Base-by-base conservation (phyloP, 83 land plant species). In the Isoetes engelmannii region DNA sequence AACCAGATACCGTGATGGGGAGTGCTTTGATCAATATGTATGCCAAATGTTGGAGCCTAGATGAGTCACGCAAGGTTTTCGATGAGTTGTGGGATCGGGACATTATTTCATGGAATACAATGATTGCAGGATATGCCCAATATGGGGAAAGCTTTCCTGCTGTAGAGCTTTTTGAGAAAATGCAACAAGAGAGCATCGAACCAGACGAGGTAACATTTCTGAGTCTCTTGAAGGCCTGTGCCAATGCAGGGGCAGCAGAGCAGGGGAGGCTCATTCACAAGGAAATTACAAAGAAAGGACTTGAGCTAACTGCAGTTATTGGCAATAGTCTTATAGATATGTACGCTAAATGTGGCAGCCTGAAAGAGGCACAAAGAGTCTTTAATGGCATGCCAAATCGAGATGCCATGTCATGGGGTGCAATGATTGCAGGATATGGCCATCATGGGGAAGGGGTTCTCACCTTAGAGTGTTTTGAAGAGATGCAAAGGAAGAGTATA, bases 341-440 rank as follows among this genome's bases (percentile, higher is more conserved):
- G 74, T 72, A 72, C 43, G 64, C 54, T 50, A 72, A 72, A 72
- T 72, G 56, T 20, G 74, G 74, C 12, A 47, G 69, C 41, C 61
- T 72, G 18, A 18, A 37, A 9, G 47, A 72, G 43, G 74, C 57
- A 15, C n/a, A n/a, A 5, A 48, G 19, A 12, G 18, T 72, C n/a
- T 63, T 72, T 15, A 37, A 28, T 9, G 20, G 48, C 8, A 72
- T 50, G 56, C 37, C 37, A 28, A 28, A 28, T 28, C 37, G 37
- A 28, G 37, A 28, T 28, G 37, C 37, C 37, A 28, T 28, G 37
- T 28, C 37, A 28, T 28, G 37, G 37, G 37, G 37, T 28, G 37
- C 37, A 28, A 28, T 28, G 1, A 28, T 28, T 28, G 37, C 37
- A 0, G 37, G 37, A 28, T 28, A 28, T 28, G 37, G 37, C 37